Conservation (phyloP, 2,329 filamentous ascomycete genomes). For the Claviceps africana region DNA sequence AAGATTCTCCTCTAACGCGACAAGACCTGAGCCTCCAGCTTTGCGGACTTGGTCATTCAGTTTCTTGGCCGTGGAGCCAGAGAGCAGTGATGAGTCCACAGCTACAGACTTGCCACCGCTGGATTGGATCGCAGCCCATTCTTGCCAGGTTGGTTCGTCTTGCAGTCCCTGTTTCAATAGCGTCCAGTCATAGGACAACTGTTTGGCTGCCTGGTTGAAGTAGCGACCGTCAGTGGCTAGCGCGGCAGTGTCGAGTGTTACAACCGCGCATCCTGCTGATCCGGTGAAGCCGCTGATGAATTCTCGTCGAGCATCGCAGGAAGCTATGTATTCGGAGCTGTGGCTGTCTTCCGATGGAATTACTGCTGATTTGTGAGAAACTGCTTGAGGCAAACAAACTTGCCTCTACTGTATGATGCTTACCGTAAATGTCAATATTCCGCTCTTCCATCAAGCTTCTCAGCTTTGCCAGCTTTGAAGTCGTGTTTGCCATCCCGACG, state of each 20-base stretch:
- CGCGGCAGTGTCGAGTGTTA: slow-evolving; percentile 75
- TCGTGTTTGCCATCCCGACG: slow-evolving; percentile 42
- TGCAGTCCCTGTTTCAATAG: slow-evolving; percentile 86
- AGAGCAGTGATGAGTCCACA: slow-evolving; percentile 79
- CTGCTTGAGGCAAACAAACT: background rate
- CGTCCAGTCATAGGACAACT: slow-evolving; percentile 83
- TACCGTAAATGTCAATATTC: slow-evolving; percentile 87
- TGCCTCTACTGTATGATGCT: slow-evolving; percentile 10
- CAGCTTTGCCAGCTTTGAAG: slow-evolving; percentile 59
- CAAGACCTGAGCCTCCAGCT: slow-evolving; percentile 63
- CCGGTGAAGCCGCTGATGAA: slow-evolving; percentile 92
- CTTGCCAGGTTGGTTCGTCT: slow-evolving; percentile 92
- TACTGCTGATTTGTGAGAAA: slow-evolving; percentile 39
- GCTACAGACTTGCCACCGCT: slow-evolving; percentile 76
- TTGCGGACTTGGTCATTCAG: slow-evolving; percentile 77
- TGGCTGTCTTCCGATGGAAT: slow-evolving; percentile 95
- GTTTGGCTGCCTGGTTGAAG: slow-evolving; percentile 88
- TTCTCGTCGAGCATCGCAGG: slow-evolving; percentile 81
- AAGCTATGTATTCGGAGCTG: slow-evolving; percentile 93
- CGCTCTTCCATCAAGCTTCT: slow-evolving; percentile 76
- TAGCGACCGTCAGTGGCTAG: slow-evolving; percentile 92
- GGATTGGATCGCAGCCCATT: slow-evolving; percentile 84
- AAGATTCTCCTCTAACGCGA: slow-evolving; percentile 66
- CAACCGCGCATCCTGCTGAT: slow-evolving; percentile 82
- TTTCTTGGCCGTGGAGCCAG: slow-evolving; percentile 49